phyloP scores from a whole-genome alignment of 1,284 basidiomycete genomes.

The Cryptococcus hybrid region DNA sequence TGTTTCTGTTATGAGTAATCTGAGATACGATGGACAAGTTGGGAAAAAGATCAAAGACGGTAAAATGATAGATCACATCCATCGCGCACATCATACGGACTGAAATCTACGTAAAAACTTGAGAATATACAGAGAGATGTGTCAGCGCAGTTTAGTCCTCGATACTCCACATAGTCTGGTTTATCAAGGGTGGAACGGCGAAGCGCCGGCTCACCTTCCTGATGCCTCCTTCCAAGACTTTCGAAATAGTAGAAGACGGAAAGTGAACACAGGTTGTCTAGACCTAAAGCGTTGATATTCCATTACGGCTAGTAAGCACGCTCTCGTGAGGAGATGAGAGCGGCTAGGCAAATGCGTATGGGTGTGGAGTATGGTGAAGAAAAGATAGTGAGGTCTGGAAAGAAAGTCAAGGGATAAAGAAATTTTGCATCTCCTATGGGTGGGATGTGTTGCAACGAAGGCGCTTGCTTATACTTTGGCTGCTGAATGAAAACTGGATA shows the following conservation, averaged over 20 bases:
- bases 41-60: no score
- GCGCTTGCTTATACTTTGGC: no score
- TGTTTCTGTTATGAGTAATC: no score
- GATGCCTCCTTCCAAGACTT: neutral
- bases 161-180: slow-evolving; percentile 19
- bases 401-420: neutral
- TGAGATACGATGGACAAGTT: no score
- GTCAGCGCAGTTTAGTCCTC: slow-evolving; percentile 38
- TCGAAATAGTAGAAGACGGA: neutral
- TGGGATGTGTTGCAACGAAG: no score
- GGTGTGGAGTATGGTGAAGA: slow-evolving; percentile 1
- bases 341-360: slow-evolving; percentile 40
- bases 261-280: slow-evolving; percentile 31
- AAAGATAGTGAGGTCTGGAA: neutral
- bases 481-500: no score
- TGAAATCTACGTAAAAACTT: no score
- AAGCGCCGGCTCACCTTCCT: slow-evolving; percentile 18
- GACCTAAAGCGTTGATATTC: slow-evolving; percentile 32
- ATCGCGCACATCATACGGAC: no score
- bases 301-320: slow-evolving; percentile 36
- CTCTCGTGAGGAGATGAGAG: slow-evolving; percentile 5
- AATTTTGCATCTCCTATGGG: no score
- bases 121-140: slow-evolving; percentile 6
- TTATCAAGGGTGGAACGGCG: slow-evolving; percentile 35
- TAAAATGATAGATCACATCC: no score